Conservation (phyloP, 345 rosid species). For the Abelmoschus esculentus region DNA sequence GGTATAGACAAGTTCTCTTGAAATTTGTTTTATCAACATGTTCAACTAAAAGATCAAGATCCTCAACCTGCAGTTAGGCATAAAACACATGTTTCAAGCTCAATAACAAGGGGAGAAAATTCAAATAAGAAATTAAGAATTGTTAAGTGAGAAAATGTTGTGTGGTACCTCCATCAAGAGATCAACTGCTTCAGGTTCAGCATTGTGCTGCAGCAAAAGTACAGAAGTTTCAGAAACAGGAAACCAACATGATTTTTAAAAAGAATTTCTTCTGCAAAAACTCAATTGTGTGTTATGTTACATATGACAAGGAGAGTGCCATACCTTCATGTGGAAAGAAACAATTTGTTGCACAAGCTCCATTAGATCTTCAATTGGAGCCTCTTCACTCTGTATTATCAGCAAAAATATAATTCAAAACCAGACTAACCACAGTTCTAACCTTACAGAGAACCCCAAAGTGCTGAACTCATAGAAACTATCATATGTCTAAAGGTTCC, state of each 20-base stretch:
- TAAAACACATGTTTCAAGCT: constrained; percentile 4
- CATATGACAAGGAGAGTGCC: neutral
- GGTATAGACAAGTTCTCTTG: constrained; percentile 85
- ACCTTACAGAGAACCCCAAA: constrained; percentile 1
- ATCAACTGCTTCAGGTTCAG: neutral
- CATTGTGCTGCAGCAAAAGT: neutral
- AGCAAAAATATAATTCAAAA: neutral
- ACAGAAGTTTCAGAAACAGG: constrained; percentile 8
- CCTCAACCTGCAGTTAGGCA: constrained; percentile 56
- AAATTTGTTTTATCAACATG: constrained; percentile 77
- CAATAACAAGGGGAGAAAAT: neutral
- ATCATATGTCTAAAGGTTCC: neutral
- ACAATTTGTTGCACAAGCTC: constrained; percentile 80
- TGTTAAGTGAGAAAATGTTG: neutral
- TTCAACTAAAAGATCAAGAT: constrained; percentile 78
- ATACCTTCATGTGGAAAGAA: constrained; percentile 94
- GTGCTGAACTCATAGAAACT: constrained; percentile 1
- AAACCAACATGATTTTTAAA: neutral
- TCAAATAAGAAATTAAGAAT: neutral
- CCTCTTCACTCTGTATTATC: constrained; percentile 54
- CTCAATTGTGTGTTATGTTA: constrained; percentile 11
- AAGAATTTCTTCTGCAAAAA: neutral
- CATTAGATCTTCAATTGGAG: constrained; percentile 58
- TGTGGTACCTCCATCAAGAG: neutral
- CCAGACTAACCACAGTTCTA: neutral